Evolutionary conservation across 1,284 basidiomycete species (phyloP).

Genomic region (Fomes fomentarius): DNA sequence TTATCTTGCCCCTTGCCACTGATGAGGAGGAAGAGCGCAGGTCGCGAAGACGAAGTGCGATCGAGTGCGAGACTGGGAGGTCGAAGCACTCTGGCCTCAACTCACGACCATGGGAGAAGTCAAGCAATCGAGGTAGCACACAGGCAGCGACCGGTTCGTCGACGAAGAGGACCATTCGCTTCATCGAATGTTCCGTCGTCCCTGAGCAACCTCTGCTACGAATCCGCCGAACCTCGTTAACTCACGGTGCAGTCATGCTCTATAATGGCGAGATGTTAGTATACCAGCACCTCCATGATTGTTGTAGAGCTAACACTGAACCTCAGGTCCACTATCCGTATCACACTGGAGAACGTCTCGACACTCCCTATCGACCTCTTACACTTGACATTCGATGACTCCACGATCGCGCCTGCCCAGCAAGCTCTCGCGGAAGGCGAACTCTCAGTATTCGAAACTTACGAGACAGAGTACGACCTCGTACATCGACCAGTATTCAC

Average conservation of each 20-base stretch:
- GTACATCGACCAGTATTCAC: conserved; percentile 81
- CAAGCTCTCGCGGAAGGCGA: conserved; percentile 80
- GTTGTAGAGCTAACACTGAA: conserved; percentile 6
- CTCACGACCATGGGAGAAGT: conserved; percentile 60
- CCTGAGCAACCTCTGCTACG: conserved; percentile 86
- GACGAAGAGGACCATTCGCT: conserved; percentile 44
- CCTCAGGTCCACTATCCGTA: conserved; percentile 73
- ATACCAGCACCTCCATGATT: background rate
- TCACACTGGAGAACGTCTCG: conserved; percentile 90
- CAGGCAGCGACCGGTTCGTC: conserved; percentile 29
- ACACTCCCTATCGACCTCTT: conserved; percentile 83
- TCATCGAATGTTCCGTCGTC: conserved; percentile 78
- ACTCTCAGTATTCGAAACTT: conserved; percentile 81
- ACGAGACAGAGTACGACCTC: conserved; percentile 89
- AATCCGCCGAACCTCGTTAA: conserved; percentile 85
- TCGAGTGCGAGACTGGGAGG: conserved; percentile 67
- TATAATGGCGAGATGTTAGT: conserved; percentile 90
- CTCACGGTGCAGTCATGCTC: conserved; percentile 90
- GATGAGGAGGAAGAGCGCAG: conserved; percentile 71
- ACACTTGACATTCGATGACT: conserved; percentile 86
- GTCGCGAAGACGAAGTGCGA: conserved; percentile 56
- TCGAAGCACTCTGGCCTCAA: conserved; percentile 75
- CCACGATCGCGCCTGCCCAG: conserved; percentile 78
- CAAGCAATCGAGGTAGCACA: conserved; percentile 41
- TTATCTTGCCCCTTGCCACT: conserved; percentile 77